Evolutionary conservation across 208 protist genomes (phyloP).

Genomic region (Trypanosoma congolense): DNA sequence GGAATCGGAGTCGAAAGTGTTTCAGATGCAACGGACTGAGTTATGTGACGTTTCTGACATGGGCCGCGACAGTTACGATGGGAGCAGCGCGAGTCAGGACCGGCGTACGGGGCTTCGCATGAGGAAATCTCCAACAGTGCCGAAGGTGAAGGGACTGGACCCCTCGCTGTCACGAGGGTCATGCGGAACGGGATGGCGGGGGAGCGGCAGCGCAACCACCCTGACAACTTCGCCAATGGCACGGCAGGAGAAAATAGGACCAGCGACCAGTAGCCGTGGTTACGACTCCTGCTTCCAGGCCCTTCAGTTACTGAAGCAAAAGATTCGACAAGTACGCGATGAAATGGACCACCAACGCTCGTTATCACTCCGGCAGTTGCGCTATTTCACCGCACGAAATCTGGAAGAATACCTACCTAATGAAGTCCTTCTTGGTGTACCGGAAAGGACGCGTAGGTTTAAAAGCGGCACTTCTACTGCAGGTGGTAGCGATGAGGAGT

Average conservation of each 20-base stretch:
- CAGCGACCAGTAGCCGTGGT: slow-evolving; percentile 29
- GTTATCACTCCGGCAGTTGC: slow-evolving; percentile 31
- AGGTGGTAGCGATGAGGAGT: background rate
- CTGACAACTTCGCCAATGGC: slow-evolving; percentile 14
- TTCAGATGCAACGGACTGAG: slow-evolving; percentile 21
- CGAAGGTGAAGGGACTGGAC: background rate
- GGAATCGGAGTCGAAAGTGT: slow-evolving; percentile 27
- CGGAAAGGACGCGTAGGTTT: background rate
- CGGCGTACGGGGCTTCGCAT: background rate
- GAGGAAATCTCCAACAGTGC: background rate
- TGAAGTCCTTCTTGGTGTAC: slow-evolving; percentile 43
- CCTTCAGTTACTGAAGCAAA: slow-evolving; percentile 24
- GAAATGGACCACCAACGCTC: slow-evolving; percentile 14
- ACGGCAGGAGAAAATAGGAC: slow-evolving; percentile 34
- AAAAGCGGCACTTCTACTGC: background rate
- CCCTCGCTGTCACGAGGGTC: background rate
- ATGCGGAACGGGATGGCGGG: background rate
- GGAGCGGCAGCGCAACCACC: background rate
- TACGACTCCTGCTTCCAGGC: slow-evolving; percentile 35
- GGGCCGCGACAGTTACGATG: background rate
- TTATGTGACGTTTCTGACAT: slow-evolving; percentile 20
- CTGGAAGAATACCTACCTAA: slow-evolving; percentile 59
- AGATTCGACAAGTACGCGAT: slow-evolving; percentile 27
- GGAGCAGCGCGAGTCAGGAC: background rate
- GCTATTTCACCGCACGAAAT: slow-evolving; percentile 46